These are phyloP conservation scores for Podosphaera leucotricha DNA, from an alignment of 2,329 filamentous ascomycete genomes.

Conservation along the genomic window DNA sequence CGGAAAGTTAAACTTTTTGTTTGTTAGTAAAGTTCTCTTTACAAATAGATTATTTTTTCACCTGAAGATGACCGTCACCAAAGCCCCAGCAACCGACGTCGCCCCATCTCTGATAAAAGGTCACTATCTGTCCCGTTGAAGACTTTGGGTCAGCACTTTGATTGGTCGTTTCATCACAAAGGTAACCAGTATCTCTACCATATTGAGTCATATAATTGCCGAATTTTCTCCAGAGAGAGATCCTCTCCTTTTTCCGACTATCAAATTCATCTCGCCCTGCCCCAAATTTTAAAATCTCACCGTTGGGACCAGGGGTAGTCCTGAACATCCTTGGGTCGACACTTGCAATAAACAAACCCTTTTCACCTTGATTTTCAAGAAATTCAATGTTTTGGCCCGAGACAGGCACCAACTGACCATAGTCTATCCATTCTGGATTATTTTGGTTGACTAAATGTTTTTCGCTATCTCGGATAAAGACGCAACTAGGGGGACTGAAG, in stretches of 20 bases:
- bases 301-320: slow-evolving; percentile 29
- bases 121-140: slow-evolving; percentile 33
- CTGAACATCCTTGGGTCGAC: slow-evolving; percentile 40
- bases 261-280: slow-evolving; percentile 40
- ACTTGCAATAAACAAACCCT: slow-evolving; percentile 37
- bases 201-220: slow-evolving; percentile 54
- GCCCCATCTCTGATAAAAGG: slow-evolving; percentile 61
- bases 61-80: slow-evolving; percentile 54
- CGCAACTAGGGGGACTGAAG: slow-evolving; percentile 42
- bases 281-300: slow-evolving; percentile 35
- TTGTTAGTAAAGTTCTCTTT: slow-evolving; percentile 5
- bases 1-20: slow-evolving; percentile 53
- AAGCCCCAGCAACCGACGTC: slow-evolving; percentile 68
- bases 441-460: slow-evolving; percentile 40
- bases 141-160: slow-evolving; percentile 3
- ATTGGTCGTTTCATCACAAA: slow-evolving; percentile 23
- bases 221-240: slow-evolving; percentile 50
- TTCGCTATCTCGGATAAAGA: slow-evolving; percentile 49
- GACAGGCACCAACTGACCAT: slow-evolving; percentile 40
- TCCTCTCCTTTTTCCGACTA: slow-evolving; percentile 39
- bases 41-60: slow-evolving; percentile 16
- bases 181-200: slow-evolving; percentile 41
- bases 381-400: slow-evolving; percentile 39
- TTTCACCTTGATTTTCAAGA: slow-evolving; percentile 45
- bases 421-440: slow-evolving; percentile 29